Evolutionary conservation across 768 basidiomycete genomes (phyloP), one percentile per base, ranked within the genome.

Genomic region (Steccherinum ochraceum): DNA sequence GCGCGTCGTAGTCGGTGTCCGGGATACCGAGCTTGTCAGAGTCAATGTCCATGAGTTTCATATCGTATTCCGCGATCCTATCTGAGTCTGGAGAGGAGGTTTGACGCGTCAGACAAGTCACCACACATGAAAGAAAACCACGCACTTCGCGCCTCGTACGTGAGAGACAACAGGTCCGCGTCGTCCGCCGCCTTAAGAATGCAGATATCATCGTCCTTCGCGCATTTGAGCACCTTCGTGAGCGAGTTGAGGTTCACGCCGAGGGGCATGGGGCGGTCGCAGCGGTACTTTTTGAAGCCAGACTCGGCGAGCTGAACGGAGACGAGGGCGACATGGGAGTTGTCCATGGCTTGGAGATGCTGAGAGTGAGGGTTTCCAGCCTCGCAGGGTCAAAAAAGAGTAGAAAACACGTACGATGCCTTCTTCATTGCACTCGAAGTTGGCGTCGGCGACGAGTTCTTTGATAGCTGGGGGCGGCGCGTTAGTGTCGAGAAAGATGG

Each of bases 1-100:
- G 85, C 2, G 92, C 91, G 61, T 98, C 95, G 68, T 98, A 99
- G 46, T 94, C 88, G 2, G 96, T 99, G 56, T 97, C 94, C 13
- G 96, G 96, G 62, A 98, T 98, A 45, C 87, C 86, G 47, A 98
- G 86, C 42, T 82, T 84, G 69, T 99, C 96, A 20, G 90, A 75
- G 67, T 99, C 95, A 63, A 99, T 99, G 62, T 98, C 95, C 95
- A 99, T 97, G 48, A 98, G 82, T 68, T 98, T 98, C 87, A 99
- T 91, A 60, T 96, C 93, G 71, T 99, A 99, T 65, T 97, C 92
- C 21, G 93, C 93, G 48, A 98, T 86, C 55, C 96, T 84, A 67
- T 96, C 95, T 3, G 85, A 80, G 69, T 84, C 94, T 96, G 43
- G 35, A 47, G n/a, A 21, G 24, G 7, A 18, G 41, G 10, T 7